Percentiles rank a stretch among this genome's conserved stretches.
These are phyloP conservation scores for Fragaria nilgerrensis DNA, from an alignment of 306 rosid species.

Conservation along the genomic window DNA sequence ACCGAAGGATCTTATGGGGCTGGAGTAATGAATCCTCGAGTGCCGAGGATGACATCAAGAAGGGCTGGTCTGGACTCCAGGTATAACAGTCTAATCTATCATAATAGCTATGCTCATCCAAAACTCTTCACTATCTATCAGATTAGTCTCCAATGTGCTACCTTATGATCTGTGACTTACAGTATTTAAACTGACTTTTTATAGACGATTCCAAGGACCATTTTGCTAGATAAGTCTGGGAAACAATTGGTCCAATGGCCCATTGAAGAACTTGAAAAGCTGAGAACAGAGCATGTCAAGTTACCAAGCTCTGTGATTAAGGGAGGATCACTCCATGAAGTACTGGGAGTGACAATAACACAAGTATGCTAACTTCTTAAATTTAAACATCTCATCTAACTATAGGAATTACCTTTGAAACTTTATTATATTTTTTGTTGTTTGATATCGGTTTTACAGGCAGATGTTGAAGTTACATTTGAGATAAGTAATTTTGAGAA, in stretches of 20 bases:
- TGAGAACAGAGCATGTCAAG: constrained; percentile 38
- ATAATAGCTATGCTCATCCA: too few species aligned
- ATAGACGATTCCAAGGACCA: constrained; percentile 67
- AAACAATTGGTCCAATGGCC: constrained; percentile 87
- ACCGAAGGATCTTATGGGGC: constrained; percentile 69
- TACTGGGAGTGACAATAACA: constrained; percentile 44
- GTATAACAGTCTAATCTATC: constrained; percentile 20
- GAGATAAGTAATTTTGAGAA: constrained; percentile 32
- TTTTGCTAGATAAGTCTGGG: constrained; percentile 61
- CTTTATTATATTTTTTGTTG: neutral
- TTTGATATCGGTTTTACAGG: constrained; percentile 33
- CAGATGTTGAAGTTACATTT: constrained; percentile 66
- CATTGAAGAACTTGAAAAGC: constrained; percentile 52
- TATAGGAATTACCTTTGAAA: neutral
- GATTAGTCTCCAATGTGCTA: neutral
- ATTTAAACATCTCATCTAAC: neutral
- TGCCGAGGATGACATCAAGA: constrained; percentile 42
- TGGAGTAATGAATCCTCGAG: constrained; percentile 86
- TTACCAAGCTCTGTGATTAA: constrained; percentile 38
- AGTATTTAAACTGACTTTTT: neutral
- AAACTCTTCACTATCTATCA: neutral
- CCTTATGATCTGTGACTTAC: neutral
- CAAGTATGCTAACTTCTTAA: constrained; percentile 37
- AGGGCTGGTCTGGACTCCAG: constrained; percentile 93
- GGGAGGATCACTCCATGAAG: constrained; percentile 42